A percentile compares a stretch with the other conserved stretches of the same genome.
Evolutionary conservation across 345 rosid species (phyloP).

Genomic region (Alliaria petiolata): DNA sequence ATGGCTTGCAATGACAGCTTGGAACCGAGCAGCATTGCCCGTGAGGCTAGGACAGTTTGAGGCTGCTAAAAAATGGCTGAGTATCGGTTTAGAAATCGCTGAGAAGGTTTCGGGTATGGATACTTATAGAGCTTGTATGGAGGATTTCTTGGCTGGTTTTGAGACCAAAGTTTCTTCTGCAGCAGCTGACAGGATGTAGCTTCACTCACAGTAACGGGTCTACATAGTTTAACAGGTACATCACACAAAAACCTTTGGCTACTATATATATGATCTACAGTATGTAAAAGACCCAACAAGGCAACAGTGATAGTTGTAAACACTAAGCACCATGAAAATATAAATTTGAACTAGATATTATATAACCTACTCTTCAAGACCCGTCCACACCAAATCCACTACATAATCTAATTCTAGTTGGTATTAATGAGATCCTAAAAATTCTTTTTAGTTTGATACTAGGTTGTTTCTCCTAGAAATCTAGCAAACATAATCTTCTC

Average conservation of each 20-base stretch:
- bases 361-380: background rate
- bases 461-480: no score
- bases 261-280: background rate
- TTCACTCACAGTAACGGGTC: background rate
- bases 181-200: background rate
- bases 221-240: background rate
- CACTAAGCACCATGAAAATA: background rate
- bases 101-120: constrained; percentile 70
- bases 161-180: constrained; percentile 39
- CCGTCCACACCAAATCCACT: background rate
- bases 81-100: constrained; percentile 61
- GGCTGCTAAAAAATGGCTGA: constrained; percentile 75
- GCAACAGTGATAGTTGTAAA: background rate
- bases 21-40: constrained; percentile 86
- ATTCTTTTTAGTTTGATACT: no score
- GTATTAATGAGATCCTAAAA: background rate
- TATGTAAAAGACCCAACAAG: background rate
- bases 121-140: constrained; percentile 77
- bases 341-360: background rate
- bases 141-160: constrained; percentile 56
- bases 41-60: constrained; percentile 64
- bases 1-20: constrained; percentile 95
- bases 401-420: background rate
- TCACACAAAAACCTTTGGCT: background rate
- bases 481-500: no score